Percentiles rank a stretch among this genome's conserved stretches.
These are phyloP conservation scores for Nannochloropsis gaditana DNA, from an alignment of 108 stramenopile species.

Conservation along the genomic window DNA sequence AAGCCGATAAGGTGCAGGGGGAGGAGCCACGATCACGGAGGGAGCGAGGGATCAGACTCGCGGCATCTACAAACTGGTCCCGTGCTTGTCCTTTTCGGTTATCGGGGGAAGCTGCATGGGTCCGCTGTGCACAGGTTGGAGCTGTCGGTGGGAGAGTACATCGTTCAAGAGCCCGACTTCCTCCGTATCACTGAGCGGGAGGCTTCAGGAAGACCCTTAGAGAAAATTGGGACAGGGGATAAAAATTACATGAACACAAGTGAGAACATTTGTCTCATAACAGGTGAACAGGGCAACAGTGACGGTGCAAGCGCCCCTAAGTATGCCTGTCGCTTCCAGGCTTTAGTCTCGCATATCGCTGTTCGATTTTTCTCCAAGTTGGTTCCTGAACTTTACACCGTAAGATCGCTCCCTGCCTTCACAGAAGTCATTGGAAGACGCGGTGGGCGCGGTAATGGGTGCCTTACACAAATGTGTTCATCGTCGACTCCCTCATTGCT, in stretches of 20 bases:
- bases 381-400: not conserved
- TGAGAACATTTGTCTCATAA: no score
- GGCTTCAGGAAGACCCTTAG: no score
- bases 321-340: constrained; percentile 6
- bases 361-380: not conserved
- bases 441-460: no score
- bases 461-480: no score
- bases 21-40: no score
- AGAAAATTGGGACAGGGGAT: no score
- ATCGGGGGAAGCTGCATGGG: not conserved
- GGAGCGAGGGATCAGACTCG: no score
- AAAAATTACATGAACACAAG: no score
- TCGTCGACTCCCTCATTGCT: not conserved
- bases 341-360: not conserved
- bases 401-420: not conserved
- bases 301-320: not conserved
- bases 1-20: not conserved
- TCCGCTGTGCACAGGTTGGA: not conserved
- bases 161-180: not conserved
- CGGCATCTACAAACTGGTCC: not conserved
- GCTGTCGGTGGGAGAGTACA: not conserved
- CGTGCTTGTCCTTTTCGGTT: not conserved
- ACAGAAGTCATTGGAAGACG: not conserved
- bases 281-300: no score
- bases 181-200: no score